These are phyloP conservation scores for Mucor irregularis DNA, from an alignment of 371 early-diverging fungal species.

Conservation along the genomic window DNA sequence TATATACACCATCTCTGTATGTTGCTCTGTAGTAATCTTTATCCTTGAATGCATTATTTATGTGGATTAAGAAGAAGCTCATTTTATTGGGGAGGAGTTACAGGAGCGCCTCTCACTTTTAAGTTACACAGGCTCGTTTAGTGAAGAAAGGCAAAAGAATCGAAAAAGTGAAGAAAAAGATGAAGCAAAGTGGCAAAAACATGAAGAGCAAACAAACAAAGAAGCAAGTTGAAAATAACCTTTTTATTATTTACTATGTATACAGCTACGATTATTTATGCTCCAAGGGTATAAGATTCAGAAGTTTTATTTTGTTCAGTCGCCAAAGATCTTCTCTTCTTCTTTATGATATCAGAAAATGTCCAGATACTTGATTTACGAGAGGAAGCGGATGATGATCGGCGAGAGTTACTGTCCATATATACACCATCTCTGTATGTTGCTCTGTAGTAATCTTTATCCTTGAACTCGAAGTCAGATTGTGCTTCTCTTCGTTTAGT, in stretches of 20 bases:
- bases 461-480: conserved; percentile 21
- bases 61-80: too few species aligned
- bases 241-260: too few species aligned
- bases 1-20: conserved; percentile 18
- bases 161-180: too few species aligned
- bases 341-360: conserved; percentile 6
- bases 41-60: too few species aligned
- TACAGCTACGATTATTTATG: too few species aligned
- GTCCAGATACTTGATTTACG: not conserved
- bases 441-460: conserved; percentile 16
- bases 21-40: conserved; percentile 16
- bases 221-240: too few species aligned
- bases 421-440: conserved; percentile 19
- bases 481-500: conserved; percentile 23
- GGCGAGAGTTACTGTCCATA: not conserved
- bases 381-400: conserved; percentile 1
- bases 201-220: too few species aligned
- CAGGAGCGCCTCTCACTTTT: too few species aligned
- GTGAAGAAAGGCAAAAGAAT: too few species aligned
- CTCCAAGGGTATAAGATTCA: conserved; percentile 11
- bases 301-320: conserved; percentile 19
- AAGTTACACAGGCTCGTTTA: too few species aligned
- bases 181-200: too few species aligned
- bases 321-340: conserved; percentile 16
- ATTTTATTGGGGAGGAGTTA: too few species aligned